Conservation (phyloP, 192 early-diverging fungal genomes). For the Lunasporangiospora selenospora region DNA sequence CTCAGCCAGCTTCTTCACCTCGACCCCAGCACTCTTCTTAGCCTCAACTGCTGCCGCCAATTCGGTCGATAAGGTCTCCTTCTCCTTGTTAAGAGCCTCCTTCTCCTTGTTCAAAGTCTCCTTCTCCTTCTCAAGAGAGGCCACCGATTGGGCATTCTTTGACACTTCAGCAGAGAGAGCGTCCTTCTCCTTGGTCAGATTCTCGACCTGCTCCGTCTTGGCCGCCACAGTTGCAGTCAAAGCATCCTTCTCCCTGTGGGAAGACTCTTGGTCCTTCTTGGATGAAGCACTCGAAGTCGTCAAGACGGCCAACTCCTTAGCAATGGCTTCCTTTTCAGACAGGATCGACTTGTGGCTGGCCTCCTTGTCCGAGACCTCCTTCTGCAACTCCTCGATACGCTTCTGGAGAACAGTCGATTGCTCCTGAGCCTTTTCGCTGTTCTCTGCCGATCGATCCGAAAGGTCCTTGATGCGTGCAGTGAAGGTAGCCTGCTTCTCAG, state of each 20-base stretch:
- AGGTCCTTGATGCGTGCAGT: conserved; percentile 30
- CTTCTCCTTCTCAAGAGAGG: conserved; percentile 2
- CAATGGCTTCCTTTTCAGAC: conserved; percentile 32
- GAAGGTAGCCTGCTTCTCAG: conserved; percentile 22
- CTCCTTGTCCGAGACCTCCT: conserved; percentile 24
- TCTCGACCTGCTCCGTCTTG: conserved; percentile 6
- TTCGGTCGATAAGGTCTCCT: background rate
- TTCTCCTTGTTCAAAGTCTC: background rate
- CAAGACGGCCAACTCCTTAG: conserved; percentile 2
- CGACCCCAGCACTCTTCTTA: conserved; percentile 12
- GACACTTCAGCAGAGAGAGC: background rate
- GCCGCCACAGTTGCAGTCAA: conserved; percentile 5
- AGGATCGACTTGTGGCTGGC: conserved; percentile 10
- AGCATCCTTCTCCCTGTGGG: conserved; percentile 26
- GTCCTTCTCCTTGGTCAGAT: conserved; percentile 15
- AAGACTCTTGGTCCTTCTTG: conserved; percentile 8
- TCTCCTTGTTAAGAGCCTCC: background rate
- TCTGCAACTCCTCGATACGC: conserved; percentile 36
- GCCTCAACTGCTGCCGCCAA: conserved; percentile 10
- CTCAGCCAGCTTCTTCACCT: conserved; percentile 15
- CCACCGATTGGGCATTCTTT: conserved; percentile 3
- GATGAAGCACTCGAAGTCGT: conserved; percentile 2
- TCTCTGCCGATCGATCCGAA: conserved; percentile 24
- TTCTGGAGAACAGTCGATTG: conserved; percentile 17
- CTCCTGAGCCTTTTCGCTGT: conserved; percentile 24